Base-by-base conservation (phyloP, 257 asterid genomes). In the Fraxinus pennsylvanica region DNA sequence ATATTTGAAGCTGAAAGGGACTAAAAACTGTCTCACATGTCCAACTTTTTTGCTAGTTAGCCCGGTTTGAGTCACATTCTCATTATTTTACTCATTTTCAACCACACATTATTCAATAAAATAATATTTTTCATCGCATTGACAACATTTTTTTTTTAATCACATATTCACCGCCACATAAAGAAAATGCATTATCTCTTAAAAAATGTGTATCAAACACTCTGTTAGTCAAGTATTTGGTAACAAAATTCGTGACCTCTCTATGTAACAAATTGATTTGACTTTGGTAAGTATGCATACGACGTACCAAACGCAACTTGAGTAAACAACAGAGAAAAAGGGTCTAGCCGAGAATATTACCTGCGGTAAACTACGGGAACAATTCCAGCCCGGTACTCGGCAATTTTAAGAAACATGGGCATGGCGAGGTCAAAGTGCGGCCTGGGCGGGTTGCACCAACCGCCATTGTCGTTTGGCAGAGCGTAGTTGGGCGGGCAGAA, bases 401-500 rank as follows among this genome's bases (percentile, higher is more conserved):
- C 98, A 78, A 93, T 88, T 81, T 84, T 91, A 50, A 92, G 94
- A 83, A 93, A 93, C 98, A 94, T 94, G 3, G 98, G 98, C 98
- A 92, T 92, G 76, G 98, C 97, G 29, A 94, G 97, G 82, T 94
- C 98, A 79, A 94, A 94, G 70, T 94, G 98, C 4, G 95, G 22
- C 1, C 98, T 83, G 8, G 98, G 98, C 0, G 97, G 98, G 86
- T 93, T 91, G 86, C 98, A 93, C 98, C 97, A 93, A 0, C 98
- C 98, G 45, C 98, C 98, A 67, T 93, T 89, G 79, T 93, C 95
- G 68, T 79, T 93, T 0, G 97, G 91, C 57, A 85, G 82, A 69
- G 97, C 98, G 9, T 41, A 89, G 78, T 93, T 93, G 0, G 98
- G 98, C 0, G 98, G 98, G 82, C 97, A 93, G 84, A 93, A 91